phyloP scores from a whole-genome alignment of 2,329 filamentous ascomycete species.

The Bertia moriformis region DNA sequence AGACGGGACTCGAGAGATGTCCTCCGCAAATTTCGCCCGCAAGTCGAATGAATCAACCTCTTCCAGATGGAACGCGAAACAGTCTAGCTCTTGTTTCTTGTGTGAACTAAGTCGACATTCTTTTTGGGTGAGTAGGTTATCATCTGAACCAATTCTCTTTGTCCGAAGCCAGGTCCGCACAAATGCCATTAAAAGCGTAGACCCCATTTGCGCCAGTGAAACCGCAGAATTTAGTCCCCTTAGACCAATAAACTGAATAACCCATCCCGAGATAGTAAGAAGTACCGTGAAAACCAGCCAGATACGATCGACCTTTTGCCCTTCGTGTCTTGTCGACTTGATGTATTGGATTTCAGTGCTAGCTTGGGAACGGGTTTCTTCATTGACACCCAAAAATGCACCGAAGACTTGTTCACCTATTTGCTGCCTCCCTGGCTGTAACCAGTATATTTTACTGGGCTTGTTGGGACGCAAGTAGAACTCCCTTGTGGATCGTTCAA shows the following conservation, averaged over 20 bases:
- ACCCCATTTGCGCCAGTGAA: conserved; percentile 16
- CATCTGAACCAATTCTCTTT: neutral
- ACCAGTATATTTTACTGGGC: conserved; percentile 17
- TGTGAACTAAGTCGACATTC: conserved; percentile 8
- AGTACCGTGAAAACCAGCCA: neutral
- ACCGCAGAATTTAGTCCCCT: conserved; percentile 19
- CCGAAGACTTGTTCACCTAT: conserved; percentile 21
- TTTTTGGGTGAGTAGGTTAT: conserved; percentile 13
- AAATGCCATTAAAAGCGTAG: conserved; percentile 16
- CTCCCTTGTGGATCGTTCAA: neutral
- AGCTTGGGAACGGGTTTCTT: conserved; percentile 7
- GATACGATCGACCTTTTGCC: neutral
- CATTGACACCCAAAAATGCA: conserved; percentile 15
- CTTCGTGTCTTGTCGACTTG: neutral
- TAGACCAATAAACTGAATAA: conserved; percentile 21
- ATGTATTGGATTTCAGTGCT: neutral
- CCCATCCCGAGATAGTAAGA: conserved; percentile 14
- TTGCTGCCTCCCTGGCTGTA: conserved; percentile 18
- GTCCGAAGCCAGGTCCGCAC: neutral
- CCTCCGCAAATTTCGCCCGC: no score
- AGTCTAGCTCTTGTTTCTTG: conserved; percentile 16
- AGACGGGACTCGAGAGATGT: no score
- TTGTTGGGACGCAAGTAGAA: conserved; percentile 7
- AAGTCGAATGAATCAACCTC: conserved; percentile 4
- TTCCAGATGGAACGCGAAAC: conserved; percentile 13